Percentiles rank a stretch among this genome's conserved stretches.
phyloP scores from a whole-genome alignment of 306 rosid species.

The Mimosa pudica region DNA sequence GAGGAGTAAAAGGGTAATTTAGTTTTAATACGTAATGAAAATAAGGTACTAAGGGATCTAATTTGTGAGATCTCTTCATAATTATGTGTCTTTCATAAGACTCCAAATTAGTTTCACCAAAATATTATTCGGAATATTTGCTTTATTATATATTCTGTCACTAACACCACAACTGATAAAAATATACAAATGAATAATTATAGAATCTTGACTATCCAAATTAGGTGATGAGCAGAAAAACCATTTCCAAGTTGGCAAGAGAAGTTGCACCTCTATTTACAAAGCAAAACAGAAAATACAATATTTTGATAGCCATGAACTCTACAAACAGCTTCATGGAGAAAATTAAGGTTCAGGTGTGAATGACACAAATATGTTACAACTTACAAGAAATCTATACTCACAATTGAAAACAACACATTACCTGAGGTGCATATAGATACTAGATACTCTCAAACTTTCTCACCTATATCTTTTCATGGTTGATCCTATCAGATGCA shows the following conservation, averaged over 20 bases:
- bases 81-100: no score
- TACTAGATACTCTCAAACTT: not conserved
- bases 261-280: not conserved
- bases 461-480: slow-evolving; percentile 20
- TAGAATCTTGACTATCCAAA: not conserved
- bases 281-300: not conserved
- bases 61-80: no score
- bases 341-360: not conserved
- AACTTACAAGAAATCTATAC: slow-evolving; percentile 21
- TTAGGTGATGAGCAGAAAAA: not conserved
- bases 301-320: not conserved
- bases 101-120: no score
- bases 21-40: no score
- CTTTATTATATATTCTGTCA: no score
- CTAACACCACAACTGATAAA: not conserved
- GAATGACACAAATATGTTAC: slow-evolving; percentile 13
- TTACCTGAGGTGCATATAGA: not conserved
- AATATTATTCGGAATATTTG: no score
- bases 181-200: no score
- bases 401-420: slow-evolving; percentile 23
- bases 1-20: no score
- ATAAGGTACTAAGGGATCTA: no score
- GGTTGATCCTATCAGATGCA: slow-evolving; percentile 26
- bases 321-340: not conserved
- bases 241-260: not conserved